phyloP scores from a whole-genome alignment of 768 basidiomycete genomes.

The Collybia mongolica region DNA sequence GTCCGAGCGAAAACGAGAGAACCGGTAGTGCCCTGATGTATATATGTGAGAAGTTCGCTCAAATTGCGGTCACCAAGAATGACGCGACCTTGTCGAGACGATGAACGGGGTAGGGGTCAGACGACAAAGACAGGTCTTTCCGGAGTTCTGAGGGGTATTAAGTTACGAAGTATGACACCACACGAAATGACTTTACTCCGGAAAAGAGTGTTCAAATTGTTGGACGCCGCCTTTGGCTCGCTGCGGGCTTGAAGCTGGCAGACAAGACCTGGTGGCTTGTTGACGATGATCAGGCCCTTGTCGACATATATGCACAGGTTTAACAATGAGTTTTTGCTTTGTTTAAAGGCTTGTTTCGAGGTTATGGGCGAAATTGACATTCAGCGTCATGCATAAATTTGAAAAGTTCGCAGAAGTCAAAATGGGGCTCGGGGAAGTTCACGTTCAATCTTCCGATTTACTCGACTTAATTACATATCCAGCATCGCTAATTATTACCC shows the following conservation, averaged over 20 bases:
- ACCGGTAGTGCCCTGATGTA: slow-evolving; percentile 58
- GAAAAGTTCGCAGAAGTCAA: no score
- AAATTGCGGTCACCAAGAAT: neutral
- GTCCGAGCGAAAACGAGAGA: slow-evolving; percentile 55
- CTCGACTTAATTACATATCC: no score
- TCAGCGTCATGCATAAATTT: no score
- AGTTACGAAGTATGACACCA: neutral
- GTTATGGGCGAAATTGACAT: no score
- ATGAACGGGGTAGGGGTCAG: slow-evolving; percentile 52
- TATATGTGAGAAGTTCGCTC: neutral
- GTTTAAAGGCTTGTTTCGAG: no score
- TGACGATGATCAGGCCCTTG: slow-evolving; percentile 49
- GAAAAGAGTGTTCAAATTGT: slow-evolving; percentile 33
- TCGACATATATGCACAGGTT: slow-evolving; percentile 46
- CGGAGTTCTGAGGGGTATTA: slow-evolving; percentile 8
- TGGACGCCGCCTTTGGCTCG: slow-evolving; percentile 11
- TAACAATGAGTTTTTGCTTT: neutral
- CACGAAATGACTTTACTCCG: slow-evolving; percentile 24
- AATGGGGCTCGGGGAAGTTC: no score
- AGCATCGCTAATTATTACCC: no score
- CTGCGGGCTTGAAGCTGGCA: slow-evolving; percentile 40
- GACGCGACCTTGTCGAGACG: slow-evolving; percentile 61
- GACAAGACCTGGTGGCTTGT: slow-evolving; percentile 59
- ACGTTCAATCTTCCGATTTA: no score
- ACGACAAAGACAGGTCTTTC: slow-evolving; percentile 24